Conservation (phyloP, 495 filamentous ascomycete genomes). For the Aspergillus cristatus region DNA sequence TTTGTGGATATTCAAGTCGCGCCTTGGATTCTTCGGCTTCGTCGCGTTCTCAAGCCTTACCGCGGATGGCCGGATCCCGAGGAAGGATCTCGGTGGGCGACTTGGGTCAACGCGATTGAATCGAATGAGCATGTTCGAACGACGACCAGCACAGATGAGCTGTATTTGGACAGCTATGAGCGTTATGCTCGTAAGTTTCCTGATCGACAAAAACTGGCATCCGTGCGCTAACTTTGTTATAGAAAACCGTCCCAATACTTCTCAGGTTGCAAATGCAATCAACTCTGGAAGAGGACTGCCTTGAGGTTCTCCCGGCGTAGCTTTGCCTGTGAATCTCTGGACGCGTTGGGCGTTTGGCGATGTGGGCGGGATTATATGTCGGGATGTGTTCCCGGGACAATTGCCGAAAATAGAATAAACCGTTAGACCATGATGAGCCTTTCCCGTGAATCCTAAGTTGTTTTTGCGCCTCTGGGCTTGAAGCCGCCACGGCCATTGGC, state of each 20-base stretch:
- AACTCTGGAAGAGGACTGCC: constrained; percentile 48
- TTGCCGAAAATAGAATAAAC: too few species aligned
- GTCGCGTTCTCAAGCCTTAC: constrained; percentile 68
- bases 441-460: constrained; percentile 23
- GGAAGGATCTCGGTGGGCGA: constrained; percentile 58
- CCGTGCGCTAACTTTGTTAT: too few species aligned
- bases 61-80: constrained; percentile 69
- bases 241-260: constrained; percentile 55
- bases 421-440: too few species aligned
- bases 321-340: neutral
- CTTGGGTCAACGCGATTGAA: constrained; percentile 80
- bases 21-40: constrained; percentile 75
- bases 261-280: constrained; percentile 48
- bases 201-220: too few species aligned
- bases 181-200: constrained; percentile 55
- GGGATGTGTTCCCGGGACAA: too few species aligned
- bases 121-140: constrained; percentile 59
- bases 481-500: constrained; percentile 66
- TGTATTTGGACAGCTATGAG: constrained; percentile 67
- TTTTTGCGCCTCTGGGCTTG: constrained; percentile 46
- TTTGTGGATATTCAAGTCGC: constrained; percentile 85
- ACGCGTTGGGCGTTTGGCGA: too few species aligned
- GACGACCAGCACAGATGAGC: constrained; percentile 65
- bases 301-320: constrained; percentile 8
- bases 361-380: too few species aligned